Evolutionary conservation across 2,329 filamentous ascomycete species (phyloP).

Genomic region (Leptographium flavum): DNA sequence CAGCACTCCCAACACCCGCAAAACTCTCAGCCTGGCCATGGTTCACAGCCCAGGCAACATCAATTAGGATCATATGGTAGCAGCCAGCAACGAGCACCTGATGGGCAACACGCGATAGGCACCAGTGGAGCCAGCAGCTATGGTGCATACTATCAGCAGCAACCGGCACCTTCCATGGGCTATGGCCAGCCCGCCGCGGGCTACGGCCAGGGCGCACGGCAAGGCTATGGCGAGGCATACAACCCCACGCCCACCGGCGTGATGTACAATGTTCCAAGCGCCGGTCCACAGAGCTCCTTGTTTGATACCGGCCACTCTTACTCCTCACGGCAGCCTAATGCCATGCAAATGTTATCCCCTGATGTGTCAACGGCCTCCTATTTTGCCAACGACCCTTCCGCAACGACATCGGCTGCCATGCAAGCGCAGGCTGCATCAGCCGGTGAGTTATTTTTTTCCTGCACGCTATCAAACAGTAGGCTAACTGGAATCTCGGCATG

Average conservation of each 20-base stretch:
- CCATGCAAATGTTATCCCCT: conserved; percentile 57
- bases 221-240: conserved; percentile 40
- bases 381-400: conserved; percentile 52
- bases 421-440: conserved; percentile 33
- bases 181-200: conserved; percentile 43
- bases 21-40: too few species aligned
- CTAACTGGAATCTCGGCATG: conserved; percentile 37
- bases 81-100: conserved; percentile 3
- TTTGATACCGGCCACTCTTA: conserved; percentile 70
- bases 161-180: conserved; percentile 32
- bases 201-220: conserved; percentile 48
- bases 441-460: conserved; percentile 31
- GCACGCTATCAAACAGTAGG: conserved; percentile 50
- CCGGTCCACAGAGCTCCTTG: conserved; percentile 41
- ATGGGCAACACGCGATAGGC: conserved; percentile 1
- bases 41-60: too few species aligned
- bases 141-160: conserved; percentile 44
- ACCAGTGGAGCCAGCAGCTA: conserved; percentile 42
- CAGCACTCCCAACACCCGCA: conserved; percentile 34
- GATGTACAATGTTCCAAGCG: conserved; percentile 66
- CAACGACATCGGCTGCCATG: conserved; percentile 40
- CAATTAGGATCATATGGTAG: conserved; percentile 26
- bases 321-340: conserved; percentile 59
- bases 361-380: conserved; percentile 60
- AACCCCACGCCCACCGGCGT: conserved; percentile 49